Percentiles rank a stretch among this genome's conserved stretches.
These are phyloP conservation scores for Termitomyces sp. DNA, from an alignment of 768 basidiomycete genomes.

Conservation along the genomic window DNA sequence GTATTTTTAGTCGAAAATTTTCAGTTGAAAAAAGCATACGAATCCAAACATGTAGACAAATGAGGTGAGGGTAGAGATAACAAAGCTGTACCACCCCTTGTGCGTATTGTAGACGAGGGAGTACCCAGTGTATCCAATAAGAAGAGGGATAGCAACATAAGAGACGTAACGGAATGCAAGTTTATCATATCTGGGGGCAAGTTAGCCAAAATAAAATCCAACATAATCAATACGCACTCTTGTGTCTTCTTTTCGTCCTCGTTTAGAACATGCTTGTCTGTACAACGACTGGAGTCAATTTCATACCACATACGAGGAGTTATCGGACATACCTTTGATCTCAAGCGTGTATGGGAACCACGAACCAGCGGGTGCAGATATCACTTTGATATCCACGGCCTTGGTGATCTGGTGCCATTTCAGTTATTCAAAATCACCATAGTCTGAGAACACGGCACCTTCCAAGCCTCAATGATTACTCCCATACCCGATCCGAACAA, in stretches of 20 bases:
- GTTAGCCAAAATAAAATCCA: slow-evolving; percentile 2
- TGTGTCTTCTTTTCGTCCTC: slow-evolving; percentile 98
- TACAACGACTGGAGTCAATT: slow-evolving; percentile 3
- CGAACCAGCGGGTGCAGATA: slow-evolving; percentile 60
- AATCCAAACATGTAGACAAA: slow-evolving; percentile 98
- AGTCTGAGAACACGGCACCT: slow-evolving; percentile 47
- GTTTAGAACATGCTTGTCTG: slow-evolving; percentile 93
- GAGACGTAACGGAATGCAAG: slow-evolving; percentile 95
- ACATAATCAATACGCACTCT: slow-evolving; percentile 52
- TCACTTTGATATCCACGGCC: slow-evolving; percentile 83
- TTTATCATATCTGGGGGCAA: slow-evolving; percentile 68
- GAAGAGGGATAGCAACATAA: slow-evolving; percentile 81
- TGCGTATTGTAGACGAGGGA: slow-evolving; percentile 83
- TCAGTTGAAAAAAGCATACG: slow-evolving; percentile 51
- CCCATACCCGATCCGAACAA: slow-evolving; percentile 84
- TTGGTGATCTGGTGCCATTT: slow-evolving; percentile 63
- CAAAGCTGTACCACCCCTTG: slow-evolving; percentile 94
- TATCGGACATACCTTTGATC: slow-evolving; percentile 62
- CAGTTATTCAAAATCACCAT: neutral
- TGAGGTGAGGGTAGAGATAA: slow-evolving; percentile 89
- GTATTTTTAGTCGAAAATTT: neutral
- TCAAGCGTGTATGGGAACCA: slow-evolving; percentile 75
- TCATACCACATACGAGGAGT: slow-evolving; percentile 10
- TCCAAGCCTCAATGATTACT: slow-evolving; percentile 90
- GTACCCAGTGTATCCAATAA: slow-evolving; percentile 75